Conservation (phyloP, 2,329 filamentous ascomycete genomes). For the Ustulina deusta region DNA sequence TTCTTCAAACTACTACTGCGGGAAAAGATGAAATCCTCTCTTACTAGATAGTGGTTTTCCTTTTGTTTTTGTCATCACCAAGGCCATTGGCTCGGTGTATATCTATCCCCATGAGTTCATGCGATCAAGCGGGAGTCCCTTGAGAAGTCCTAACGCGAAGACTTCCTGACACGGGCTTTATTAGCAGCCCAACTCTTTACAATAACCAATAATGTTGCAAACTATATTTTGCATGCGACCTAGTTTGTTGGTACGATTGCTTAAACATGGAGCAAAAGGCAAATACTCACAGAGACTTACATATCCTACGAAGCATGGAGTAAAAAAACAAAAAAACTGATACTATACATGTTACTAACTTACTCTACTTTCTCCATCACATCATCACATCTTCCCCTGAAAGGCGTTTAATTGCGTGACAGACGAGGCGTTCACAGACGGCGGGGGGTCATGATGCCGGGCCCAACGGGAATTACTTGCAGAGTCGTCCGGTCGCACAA, state of each 20-base stretch:
- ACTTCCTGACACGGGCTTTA: no score
- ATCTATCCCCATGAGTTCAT: no score
- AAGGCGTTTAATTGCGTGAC: background rate
- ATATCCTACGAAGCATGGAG: background rate
- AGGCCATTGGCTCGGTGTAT: no score
- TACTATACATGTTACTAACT: background rate
- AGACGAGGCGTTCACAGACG: background rate
- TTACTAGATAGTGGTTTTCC: no score
- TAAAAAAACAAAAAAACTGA: background rate
- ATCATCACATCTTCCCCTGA: constrained; percentile 8
- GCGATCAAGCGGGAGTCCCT: no score
- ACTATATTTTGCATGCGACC: background rate
- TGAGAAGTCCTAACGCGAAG: no score
- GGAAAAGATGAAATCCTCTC: no score
- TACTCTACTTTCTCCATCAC: background rate
- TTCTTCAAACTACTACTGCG: no score
- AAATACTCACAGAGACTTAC: background rate
- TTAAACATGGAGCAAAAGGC: background rate
- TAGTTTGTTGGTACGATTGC: no score
- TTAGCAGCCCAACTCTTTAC: no score
- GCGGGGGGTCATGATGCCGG: background rate
- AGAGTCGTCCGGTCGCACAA: background rate
- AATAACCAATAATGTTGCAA: background rate
- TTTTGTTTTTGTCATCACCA: no score
- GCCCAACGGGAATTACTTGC: background rate